Evolutionary conservation across 352 stramenopile genomes (phyloP).

Genomic region (Phytophthora crassamura): DNA sequence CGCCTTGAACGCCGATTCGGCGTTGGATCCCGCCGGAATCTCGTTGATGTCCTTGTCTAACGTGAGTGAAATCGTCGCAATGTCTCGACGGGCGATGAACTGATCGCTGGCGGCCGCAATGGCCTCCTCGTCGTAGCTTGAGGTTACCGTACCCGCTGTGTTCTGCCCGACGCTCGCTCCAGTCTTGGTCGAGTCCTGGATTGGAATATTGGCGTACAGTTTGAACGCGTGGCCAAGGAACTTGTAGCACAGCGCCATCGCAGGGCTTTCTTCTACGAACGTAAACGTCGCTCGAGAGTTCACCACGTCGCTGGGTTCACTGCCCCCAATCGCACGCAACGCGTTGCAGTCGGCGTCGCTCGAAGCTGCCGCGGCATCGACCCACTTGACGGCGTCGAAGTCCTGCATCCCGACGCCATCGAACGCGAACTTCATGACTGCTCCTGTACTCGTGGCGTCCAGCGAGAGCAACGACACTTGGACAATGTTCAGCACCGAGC

Average conservation of each 20-base stretch:
- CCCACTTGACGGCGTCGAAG: conserved; percentile 71
- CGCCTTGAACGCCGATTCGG: conserved; percentile 59
- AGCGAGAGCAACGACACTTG: conserved; percentile 44
- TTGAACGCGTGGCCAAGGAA: conserved; percentile 64
- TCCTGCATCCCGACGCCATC: conserved; percentile 62
- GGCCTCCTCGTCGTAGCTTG: conserved; percentile 41
- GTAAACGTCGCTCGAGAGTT: conserved; percentile 47
- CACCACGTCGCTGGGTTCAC: conserved; percentile 41
- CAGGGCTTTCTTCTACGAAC: conserved; percentile 46
- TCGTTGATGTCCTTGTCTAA: conserved; percentile 70
- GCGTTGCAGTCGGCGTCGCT: conserved; percentile 52
- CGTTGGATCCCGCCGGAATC: conserved; percentile 53
- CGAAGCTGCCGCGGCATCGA: conserved; percentile 27
- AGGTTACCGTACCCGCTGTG: not conserved
- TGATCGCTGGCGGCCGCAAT: conserved; percentile 34
- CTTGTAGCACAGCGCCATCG: conserved; percentile 67
- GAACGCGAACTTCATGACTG: conserved; percentile 66
- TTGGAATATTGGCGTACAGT: conserved; percentile 48
- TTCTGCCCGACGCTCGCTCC: conserved; percentile 14
- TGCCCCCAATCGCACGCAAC: conserved; percentile 50
- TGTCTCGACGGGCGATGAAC: conserved; percentile 51
- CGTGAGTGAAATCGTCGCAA: conserved; percentile 56
- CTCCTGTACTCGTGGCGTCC: conserved; percentile 40
- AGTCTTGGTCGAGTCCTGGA: conserved; percentile 43
- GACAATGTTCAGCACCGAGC: conserved; percentile 61